Percentiles rank a stretch among this genome's conserved stretches.
These are phyloP conservation scores for Rhynchosporium graminicola DNA, from an alignment of 2,329 filamentous ascomycete species.

Conservation along the genomic window DNA sequence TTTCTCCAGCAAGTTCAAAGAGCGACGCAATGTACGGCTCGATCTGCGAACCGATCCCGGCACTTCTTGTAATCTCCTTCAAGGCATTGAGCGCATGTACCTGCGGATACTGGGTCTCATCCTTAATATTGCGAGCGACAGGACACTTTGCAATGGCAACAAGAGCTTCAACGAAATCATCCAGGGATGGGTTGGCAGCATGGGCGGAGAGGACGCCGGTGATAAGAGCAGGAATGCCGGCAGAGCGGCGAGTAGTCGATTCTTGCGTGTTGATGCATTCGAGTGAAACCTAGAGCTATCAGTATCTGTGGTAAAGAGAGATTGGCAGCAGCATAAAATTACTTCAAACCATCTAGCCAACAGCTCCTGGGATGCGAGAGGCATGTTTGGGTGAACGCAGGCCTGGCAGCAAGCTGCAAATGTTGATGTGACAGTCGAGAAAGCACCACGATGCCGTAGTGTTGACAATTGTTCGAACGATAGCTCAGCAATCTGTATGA, in stretches of 20 bases:
- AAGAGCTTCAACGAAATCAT: conserved; percentile 63
- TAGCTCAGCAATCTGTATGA: conserved; percentile 67
- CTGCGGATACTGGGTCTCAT: conserved; percentile 74
- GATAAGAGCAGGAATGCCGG: conserved; percentile 85
- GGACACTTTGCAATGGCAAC: conserved; percentile 58
- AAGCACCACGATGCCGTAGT: conserved; percentile 86
- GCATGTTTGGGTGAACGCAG: conserved; percentile 3
- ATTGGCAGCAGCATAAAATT: conserved; percentile 29
- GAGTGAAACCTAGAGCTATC: conserved; percentile 56
- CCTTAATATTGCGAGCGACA: conserved; percentile 52
- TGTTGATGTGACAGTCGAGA: conserved; percentile 87
- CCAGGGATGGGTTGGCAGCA: conserved; percentile 59
- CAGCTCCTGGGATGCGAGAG: conserved; percentile 23
- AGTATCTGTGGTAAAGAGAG: conserved; percentile 27
- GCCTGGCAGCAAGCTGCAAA: conserved; percentile 74
- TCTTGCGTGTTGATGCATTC: conserved; percentile 72
- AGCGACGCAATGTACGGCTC: conserved; percentile 73
- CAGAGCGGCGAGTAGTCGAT: conserved; percentile 85
- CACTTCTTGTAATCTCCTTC: conserved; percentile 87
- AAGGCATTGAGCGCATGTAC: conserved; percentile 95
- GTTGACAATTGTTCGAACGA: conserved; percentile 81
- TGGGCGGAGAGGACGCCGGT: conserved; percentile 76
- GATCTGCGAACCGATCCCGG: conserved; percentile 69
- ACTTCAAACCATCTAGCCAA: conserved; percentile 73
- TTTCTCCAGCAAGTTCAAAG: conserved; percentile 76